Percentiles rank a stretch among this genome's conserved stretches.
These are phyloP conservation scores for Mycena albidolilacea DNA, from an alignment of 768 basidiomycete species.

Conservation along the genomic window DNA sequence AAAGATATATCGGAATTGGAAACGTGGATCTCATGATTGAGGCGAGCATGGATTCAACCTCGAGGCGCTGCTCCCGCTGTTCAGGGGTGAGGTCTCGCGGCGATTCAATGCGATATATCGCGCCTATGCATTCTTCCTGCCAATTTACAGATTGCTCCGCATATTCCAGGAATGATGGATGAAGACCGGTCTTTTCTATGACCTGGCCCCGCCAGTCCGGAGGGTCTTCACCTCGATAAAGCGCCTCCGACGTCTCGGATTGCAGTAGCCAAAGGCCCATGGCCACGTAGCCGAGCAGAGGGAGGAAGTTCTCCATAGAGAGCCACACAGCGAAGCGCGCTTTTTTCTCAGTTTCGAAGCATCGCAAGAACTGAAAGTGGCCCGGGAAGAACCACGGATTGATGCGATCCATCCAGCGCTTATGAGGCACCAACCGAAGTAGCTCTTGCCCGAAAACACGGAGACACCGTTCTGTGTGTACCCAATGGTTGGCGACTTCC, in stretches of 20 bases:
- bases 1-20: conserved; percentile 19
- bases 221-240: background rate
- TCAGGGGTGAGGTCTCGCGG: too few species aligned
- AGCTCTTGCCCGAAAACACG: background rate
- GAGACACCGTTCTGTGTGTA: background rate
- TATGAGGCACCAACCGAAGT: background rate
- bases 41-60: background rate
- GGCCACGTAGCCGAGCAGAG: conserved; percentile 17
- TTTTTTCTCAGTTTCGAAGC: background rate
- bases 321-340: conserved; percentile 10
- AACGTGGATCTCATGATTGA: background rate
- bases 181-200: background rate
- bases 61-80: background rate
- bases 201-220: conserved; percentile 1
- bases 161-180: background rate
- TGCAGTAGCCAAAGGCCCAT: conserved; percentile 12
- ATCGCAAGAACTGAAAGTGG: conserved; percentile 3
- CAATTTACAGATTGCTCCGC: background rate
- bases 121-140: conserved; percentile 5
- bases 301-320: conserved; percentile 7
- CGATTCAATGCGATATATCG: background rate
- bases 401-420: background rate
- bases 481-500: too few species aligned
- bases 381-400: conserved; percentile 8
- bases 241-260: background rate